phyloP scores from a whole-genome alignment of 2,329 filamentous ascomycete genomes.

The Xylaria digitata region DNA sequence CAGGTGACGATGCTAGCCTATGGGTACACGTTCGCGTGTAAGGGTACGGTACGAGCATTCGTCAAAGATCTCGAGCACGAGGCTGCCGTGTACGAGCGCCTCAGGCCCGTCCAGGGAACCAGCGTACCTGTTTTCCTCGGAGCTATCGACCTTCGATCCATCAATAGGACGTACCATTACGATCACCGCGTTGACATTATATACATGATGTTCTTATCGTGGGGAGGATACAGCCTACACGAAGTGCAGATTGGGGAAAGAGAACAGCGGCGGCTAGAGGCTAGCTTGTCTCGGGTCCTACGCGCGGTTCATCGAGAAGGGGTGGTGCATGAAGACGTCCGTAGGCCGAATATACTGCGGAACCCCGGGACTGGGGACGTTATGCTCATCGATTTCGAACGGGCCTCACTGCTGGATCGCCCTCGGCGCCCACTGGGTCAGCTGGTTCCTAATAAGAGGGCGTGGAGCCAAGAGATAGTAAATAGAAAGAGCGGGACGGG shows the following conservation, averaged over 20 bases:
- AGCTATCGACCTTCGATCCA: conserved; percentile 51
- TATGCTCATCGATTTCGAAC: conserved; percentile 52
- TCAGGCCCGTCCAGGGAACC: conserved; percentile 51
- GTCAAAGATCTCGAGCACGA: conserved; percentile 52
- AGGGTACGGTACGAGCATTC: conserved; percentile 53
- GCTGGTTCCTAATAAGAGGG: conserved; percentile 44
- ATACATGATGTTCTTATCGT: conserved; percentile 53
- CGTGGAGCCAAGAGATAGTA: conserved; percentile 19
- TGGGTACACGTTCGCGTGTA: conserved; percentile 58
- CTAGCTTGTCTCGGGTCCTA: conserved; percentile 36
- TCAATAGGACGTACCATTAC: conserved; percentile 52
- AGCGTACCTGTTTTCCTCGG: conserved; percentile 55
- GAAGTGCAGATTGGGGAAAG: conserved; percentile 10
- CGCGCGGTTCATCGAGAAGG: conserved; percentile 43
- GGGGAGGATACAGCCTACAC: conserved; percentile 45
- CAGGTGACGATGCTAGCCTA: conserved; percentile 54
- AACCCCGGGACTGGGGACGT: conserved; percentile 42
- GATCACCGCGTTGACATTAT: conserved; percentile 49
- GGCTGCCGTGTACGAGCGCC: conserved; percentile 51
- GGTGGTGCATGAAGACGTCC: conserved; percentile 47
- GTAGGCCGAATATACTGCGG: conserved; percentile 45
- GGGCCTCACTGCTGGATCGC: conserved; percentile 41
- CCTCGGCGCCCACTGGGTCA: conserved; percentile 38
- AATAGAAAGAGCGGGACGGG: conserved; percentile 20
- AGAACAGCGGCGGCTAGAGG: conserved; percentile 8